Conservation (phyloP, 2,329 filamentous ascomycete genomes). For the Cytospora paraplurivora region DNA sequence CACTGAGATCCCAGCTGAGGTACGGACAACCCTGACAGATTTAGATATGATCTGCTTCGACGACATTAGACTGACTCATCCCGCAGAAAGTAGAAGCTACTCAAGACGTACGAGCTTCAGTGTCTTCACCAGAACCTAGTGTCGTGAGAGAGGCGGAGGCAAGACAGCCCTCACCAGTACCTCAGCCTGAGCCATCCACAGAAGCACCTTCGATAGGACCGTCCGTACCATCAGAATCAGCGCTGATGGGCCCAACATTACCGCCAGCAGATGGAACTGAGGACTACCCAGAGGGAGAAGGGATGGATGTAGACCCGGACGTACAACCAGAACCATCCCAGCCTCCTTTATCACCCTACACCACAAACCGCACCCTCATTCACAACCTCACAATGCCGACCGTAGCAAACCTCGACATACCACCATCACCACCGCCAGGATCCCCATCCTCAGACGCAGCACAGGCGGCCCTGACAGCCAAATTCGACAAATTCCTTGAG, state of each 20-base stretch:
- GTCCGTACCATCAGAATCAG: background rate
- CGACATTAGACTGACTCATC: background rate
- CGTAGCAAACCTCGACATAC: slow-evolving; percentile 72
- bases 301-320: slow-evolving; percentile 12
- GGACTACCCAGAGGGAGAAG: slow-evolving; percentile 27
- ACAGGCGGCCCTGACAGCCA: slow-evolving; percentile 54
- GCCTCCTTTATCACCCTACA: slow-evolving; percentile 64
- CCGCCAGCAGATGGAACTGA: slow-evolving; percentile 24
- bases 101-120: no score
- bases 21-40: slow-evolving; percentile 3
- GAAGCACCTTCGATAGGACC: slow-evolving; percentile 6
- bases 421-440: slow-evolving; percentile 67
- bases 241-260: slow-evolving; percentile 28
- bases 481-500: slow-evolving; percentile 72
- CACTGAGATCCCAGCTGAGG: slow-evolving; percentile 2
- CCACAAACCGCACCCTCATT: slow-evolving; percentile 62
- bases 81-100: background rate
- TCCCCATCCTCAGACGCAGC: slow-evolving; percentile 33
- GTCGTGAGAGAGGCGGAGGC: background rate
- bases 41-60: background rate
- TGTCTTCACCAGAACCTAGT: background rate
- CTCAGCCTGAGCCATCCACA: background rate
- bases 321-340: slow-evolving; percentile 2
- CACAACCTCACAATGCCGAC: slow-evolving; percentile 75
- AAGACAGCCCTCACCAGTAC: background rate